Evolutionary conservation across 2,329 filamentous ascomycete species (phyloP).

Genomic region (Capronia coronata): DNA sequence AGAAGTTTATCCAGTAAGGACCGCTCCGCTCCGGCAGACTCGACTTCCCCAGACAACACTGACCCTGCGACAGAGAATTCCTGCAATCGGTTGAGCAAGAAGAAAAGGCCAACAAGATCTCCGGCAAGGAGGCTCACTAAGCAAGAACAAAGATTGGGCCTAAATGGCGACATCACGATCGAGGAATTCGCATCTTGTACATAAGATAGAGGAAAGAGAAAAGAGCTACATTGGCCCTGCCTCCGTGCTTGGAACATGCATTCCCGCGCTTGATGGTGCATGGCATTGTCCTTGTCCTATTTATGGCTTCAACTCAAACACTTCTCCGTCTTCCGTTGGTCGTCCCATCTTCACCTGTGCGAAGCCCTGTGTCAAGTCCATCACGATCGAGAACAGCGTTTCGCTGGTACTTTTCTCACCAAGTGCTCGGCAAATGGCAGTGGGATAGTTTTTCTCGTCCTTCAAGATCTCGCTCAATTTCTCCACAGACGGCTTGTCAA

Average conservation of each 20-base stretch:
- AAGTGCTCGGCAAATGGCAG: slow-evolving; percentile 33
- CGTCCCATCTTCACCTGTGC: slow-evolving; percentile 34
- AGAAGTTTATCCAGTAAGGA: slow-evolving; percentile 59
- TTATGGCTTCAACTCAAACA: slow-evolving; percentile 30
- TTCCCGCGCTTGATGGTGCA: background rate
- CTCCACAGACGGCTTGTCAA: slow-evolving; percentile 17
- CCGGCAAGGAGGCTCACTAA: slow-evolving; percentile 24
- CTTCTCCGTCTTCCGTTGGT: slow-evolving; percentile 31
- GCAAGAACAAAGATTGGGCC: background rate
- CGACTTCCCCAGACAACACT: background rate
- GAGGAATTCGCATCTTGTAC: slow-evolving; percentile 16
- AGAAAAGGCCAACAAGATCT: slow-evolving; percentile 37
- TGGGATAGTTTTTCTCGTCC: slow-evolving; percentile 33
- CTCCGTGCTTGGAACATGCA: background rate
- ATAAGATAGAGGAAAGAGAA: slow-evolving; percentile 20
- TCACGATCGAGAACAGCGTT: slow-evolving; percentile 39
- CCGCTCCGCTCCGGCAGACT: background rate
- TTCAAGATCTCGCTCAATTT: slow-evolving; percentile 31
- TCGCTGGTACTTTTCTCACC: slow-evolving; percentile 29
- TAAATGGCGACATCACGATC: background rate
- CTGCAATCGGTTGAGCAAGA: slow-evolving; percentile 45
- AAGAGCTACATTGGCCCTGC: slow-evolving; percentile 5
- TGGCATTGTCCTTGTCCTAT: background rate
- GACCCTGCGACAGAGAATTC: slow-evolving; percentile 41
- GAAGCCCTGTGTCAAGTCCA: slow-evolving; percentile 33